Evolutionary conservation across 2,329 filamentous ascomycete species (phyloP).

Genomic region (Colletotrichum echinochloae): DNA sequence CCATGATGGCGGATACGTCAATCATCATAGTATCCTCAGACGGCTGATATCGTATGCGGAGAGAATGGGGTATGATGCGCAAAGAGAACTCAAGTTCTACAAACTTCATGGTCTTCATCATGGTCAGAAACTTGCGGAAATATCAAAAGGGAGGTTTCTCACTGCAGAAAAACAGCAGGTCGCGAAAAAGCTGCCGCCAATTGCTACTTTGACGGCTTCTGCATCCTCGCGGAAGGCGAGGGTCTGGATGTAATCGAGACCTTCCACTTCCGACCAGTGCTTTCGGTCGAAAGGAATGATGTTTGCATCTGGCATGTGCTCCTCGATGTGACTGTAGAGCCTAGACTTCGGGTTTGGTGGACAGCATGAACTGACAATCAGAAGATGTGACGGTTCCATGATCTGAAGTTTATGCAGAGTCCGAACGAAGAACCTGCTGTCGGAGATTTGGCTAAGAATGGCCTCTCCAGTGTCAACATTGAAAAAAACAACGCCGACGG

Average conservation of each 20-base stretch:
- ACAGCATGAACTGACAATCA: constrained; percentile 80
- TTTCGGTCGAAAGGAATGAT: constrained; percentile 78
- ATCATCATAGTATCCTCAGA: constrained; percentile 97
- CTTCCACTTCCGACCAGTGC: constrained; percentile 84
- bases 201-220: constrained; percentile 82
- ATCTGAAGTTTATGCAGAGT: constrained; percentile 89
- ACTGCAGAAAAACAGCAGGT: constrained; percentile 89
- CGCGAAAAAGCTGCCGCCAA: constrained; percentile 87
- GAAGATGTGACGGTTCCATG: constrained; percentile 81
- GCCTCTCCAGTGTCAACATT: constrained; percentile 88
- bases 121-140: constrained; percentile 38
- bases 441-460: constrained; percentile 89
- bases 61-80: constrained; percentile 80
- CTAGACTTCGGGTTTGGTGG: constrained; percentile 76
- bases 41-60: constrained; percentile 87
- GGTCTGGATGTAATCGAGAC: constrained; percentile 81
- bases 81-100: constrained; percentile 77
- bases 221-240: constrained; percentile 85
- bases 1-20: constrained; percentile 86
- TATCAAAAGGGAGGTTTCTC: constrained; percentile 49
- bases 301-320: constrained; percentile 73
- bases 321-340: constrained; percentile 78
- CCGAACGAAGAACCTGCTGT: constrained; percentile 90
- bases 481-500: constrained; percentile 87
- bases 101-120: constrained; percentile 78